These are phyloP conservation scores for Neurospora discreta DNA, from an alignment of 495 filamentous ascomycete genomes.

Conservation along the genomic window DNA sequence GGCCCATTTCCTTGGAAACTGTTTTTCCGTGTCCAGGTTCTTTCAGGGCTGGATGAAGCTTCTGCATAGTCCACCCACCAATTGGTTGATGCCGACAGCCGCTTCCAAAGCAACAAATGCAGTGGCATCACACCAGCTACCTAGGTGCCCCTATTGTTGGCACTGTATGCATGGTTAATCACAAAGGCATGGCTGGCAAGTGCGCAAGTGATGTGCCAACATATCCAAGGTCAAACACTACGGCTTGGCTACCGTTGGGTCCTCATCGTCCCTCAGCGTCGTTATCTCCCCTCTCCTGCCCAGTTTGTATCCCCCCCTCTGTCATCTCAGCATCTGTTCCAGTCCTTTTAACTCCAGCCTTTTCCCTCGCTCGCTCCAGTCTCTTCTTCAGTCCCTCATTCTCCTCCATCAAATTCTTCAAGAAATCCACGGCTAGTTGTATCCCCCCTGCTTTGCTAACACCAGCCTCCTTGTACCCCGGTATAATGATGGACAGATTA, in stretches of 20 bases:
- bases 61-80: not conserved
- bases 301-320: not conserved
- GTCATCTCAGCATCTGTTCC: not conserved
- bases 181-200: not conserved
- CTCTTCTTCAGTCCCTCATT: constrained; percentile 45
- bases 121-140: not conserved
- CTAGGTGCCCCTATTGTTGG: not conserved
- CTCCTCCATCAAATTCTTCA: constrained; percentile 58
- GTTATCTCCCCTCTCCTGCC: not conserved
- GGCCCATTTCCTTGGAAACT: not conserved
- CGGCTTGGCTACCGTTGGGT: not conserved
- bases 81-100: not conserved
- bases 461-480: constrained; percentile 53
- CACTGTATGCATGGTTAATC: not conserved
- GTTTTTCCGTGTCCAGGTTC: not conserved
- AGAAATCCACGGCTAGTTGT: constrained; percentile 56
- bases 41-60: not conserved
- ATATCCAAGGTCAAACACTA: not conserved
- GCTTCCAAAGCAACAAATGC: not conserved
- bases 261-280: not conserved
- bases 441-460: constrained; percentile 75
- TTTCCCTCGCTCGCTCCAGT: constrained; percentile 18
- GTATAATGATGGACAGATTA: constrained; percentile 59
- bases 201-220: not conserved
- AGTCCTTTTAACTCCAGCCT: not conserved